These are phyloP conservation scores for Candida freyschussii DNA, from an alignment of 1,139 yeast species.

Conservation along the genomic window DNA sequence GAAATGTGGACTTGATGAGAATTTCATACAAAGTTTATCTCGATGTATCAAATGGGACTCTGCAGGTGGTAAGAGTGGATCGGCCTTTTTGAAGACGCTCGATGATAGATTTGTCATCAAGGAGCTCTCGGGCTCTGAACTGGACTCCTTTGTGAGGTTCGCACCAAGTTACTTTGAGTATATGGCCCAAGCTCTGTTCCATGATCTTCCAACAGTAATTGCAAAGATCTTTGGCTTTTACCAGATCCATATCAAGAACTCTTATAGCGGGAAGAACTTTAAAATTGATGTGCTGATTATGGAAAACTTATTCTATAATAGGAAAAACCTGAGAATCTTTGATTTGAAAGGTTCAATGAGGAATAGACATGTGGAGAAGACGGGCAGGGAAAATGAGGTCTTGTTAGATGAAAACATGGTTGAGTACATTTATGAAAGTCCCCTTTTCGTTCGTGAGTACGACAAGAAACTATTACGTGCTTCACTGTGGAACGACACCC, in stretches of 20 bases:
- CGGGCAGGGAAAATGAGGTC: constrained; percentile 94
- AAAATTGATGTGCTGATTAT: constrained; percentile 90
- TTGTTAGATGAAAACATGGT: constrained; percentile 96
- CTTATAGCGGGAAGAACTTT: constrained; percentile 67
- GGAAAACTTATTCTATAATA: constrained; percentile 91
- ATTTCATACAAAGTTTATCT: constrained; percentile 82
- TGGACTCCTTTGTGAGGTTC: constrained; percentile 90
- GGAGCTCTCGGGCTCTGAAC: constrained; percentile 80
- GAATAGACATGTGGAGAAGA: constrained; percentile 92
- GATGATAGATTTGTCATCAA: constrained; percentile 89
- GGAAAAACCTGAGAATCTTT: constrained; percentile 79
- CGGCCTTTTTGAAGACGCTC: constrained; percentile 84
- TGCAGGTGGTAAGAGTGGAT: constrained; percentile 94
- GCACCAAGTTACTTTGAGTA: constrained; percentile 97
- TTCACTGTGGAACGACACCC: constrained; percentile 90
- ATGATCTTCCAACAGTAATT: constrained; percentile 87
- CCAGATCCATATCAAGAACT: constrained; percentile 82
- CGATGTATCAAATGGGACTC: constrained; percentile 96
- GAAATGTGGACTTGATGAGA: constrained; percentile 73
- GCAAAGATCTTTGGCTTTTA: constrained; percentile 96
- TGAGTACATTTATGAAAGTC: constrained; percentile 93
- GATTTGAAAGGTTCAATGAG: constrained; percentile 98
- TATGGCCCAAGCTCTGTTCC: constrained; percentile 92
- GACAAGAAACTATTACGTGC: constrained; percentile 82
- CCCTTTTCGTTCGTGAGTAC: constrained; percentile 89